A percentile compares a stretch with the other conserved stretches of the same genome.
These are phyloP conservation scores for Jamesozyma piceae DNA, from an alignment of 805 yeast species.

Conservation along the genomic window DNA sequence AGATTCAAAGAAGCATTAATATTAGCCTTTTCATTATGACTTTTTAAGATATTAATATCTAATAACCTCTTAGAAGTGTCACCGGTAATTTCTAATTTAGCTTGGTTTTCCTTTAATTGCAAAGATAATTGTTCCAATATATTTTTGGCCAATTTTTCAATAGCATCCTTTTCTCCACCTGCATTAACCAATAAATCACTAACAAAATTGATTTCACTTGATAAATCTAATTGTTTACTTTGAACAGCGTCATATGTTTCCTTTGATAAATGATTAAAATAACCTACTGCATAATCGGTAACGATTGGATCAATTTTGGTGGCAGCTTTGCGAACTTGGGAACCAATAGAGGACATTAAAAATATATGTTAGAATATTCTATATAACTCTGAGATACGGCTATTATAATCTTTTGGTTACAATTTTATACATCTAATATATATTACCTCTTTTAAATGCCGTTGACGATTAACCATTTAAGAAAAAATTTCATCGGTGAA, in stretches of 20 bases:
- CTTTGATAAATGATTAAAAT: slow-evolving; percentile 69
- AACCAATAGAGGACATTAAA: slow-evolving; percentile 35
- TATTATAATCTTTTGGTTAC: too few species aligned
- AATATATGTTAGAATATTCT: too few species aligned
- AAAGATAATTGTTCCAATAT: slow-evolving; percentile 41
- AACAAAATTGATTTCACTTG: slow-evolving; percentile 60
- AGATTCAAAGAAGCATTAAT: slow-evolving; percentile 67
- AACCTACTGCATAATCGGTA: slow-evolving; percentile 83
- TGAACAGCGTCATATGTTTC: slow-evolving; percentile 76
- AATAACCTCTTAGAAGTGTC: slow-evolving; percentile 81
- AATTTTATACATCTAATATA: too few species aligned
- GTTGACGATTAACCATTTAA: too few species aligned
- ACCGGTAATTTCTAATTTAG: slow-evolving; percentile 69
- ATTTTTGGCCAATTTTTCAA: slow-evolving; percentile 38
- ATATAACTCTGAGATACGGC: too few species aligned
- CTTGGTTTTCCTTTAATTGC: slow-evolving; percentile 56
- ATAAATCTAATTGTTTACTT: slow-evolving; percentile 60
- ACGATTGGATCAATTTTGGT: slow-evolving; percentile 82
- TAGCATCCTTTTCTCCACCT: slow-evolving; percentile 61
- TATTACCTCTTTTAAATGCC: too few species aligned
- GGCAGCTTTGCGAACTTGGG: slow-evolving; percentile 75
- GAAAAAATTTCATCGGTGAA: too few species aligned
- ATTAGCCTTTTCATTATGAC: slow-evolving; percentile 55
- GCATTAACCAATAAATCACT: slow-evolving; percentile 62
- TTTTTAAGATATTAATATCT: slow-evolving; percentile 64